These are phyloP conservation scores for Albophoma yamanashiensis DNA, from an alignment of 2,329 filamentous ascomycete species.

Conservation along the genomic window DNA sequence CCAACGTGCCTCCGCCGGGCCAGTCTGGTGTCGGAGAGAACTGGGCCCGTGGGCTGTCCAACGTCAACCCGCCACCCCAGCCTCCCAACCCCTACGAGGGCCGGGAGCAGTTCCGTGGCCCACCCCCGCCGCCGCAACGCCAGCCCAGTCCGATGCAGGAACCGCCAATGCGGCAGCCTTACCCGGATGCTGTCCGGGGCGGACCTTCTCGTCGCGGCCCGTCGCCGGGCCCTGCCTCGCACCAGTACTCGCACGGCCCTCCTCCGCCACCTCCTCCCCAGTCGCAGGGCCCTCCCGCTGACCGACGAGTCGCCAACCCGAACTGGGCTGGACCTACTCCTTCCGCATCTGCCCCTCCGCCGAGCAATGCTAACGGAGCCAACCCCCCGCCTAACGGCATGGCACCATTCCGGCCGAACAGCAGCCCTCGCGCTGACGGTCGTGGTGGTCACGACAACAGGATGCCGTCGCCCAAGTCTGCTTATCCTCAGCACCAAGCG, in stretches of 20 bases:
- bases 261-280: slow-evolving; percentile 37
- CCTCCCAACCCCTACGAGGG: slow-evolving; percentile 75
- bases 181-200: slow-evolving; percentile 33
- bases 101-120: slow-evolving; percentile 56
- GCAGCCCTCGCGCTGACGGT: slow-evolving; percentile 75
- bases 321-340: slow-evolving; percentile 47
- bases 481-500: slow-evolving; percentile 67
- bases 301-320: slow-evolving; percentile 48
- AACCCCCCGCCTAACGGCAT: slow-evolving; percentile 38
- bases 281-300: slow-evolving; percentile 33
- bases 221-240: slow-evolving; percentile 25
- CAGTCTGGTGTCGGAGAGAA: slow-evolving; percentile 45
- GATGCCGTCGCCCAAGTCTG: slow-evolving; percentile 83
- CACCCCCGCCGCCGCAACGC: slow-evolving; percentile 54
- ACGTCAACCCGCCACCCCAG: slow-evolving; percentile 67
- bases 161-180: slow-evolving; percentile 45
- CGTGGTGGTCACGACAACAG: slow-evolving; percentile 67
- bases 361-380: slow-evolving; percentile 23
- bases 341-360: slow-evolving; percentile 25
- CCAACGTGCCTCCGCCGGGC: slow-evolving; percentile 50
- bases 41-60: slow-evolving; percentile 58
- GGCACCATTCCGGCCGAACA: slow-evolving; percentile 60
- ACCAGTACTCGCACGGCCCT: slow-evolving; percentile 38
- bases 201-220: slow-evolving; percentile 35
- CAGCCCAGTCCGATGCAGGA: slow-evolving; percentile 72